Percentiles rank a stretch among this genome's conserved stretches.
These are phyloP conservation scores for Dittrichia graveolens DNA, from an alignment of 129 eudicot genomes.

Conservation along the genomic window DNA sequence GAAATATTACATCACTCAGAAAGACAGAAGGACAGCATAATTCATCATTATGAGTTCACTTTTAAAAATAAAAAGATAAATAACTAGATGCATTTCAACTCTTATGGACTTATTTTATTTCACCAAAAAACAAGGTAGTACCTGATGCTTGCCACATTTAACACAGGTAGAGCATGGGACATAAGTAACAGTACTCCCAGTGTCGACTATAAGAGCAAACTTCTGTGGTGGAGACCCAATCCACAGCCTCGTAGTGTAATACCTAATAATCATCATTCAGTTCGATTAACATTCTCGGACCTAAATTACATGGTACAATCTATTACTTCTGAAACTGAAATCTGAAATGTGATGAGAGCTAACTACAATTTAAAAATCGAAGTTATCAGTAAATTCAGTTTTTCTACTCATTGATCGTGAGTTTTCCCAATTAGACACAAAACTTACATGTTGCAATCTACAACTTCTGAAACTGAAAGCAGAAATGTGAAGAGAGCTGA, in stretches of 20 bases:
- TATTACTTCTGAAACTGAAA: constrained; percentile 9
- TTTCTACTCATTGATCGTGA: constrained; percentile 5
- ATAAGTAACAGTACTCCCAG: constrained; percentile 95
- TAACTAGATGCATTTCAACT: background rate
- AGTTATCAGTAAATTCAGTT: background rate
- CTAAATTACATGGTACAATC: background rate
- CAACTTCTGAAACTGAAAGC: background rate
- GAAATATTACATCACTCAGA: background rate
- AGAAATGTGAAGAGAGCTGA: background rate
- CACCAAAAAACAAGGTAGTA: constrained; percentile 9
- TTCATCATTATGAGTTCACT: background rate
- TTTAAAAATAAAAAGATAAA: background rate
- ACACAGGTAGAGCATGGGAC: constrained; percentile 91
- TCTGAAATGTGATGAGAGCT: background rate
- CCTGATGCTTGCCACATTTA: constrained; percentile 98
- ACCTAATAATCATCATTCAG: constrained; percentile 49
- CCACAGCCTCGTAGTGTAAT: constrained; percentile 85
- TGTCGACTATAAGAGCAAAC: constrained; percentile 83
- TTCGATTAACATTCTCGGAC: background rate
- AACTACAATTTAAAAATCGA: constrained; percentile 7
- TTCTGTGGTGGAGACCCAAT: constrained; percentile 84
- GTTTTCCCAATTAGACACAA: constrained; percentile 4
- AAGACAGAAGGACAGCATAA: background rate
- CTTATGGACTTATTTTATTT: background rate
- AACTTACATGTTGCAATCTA: background rate